Evolutionary conservation across 768 basidiomycete genomes (phyloP), one percentile per base, ranked within the genome.

Genomic region (Clitopilus passeckerianus): DNA sequence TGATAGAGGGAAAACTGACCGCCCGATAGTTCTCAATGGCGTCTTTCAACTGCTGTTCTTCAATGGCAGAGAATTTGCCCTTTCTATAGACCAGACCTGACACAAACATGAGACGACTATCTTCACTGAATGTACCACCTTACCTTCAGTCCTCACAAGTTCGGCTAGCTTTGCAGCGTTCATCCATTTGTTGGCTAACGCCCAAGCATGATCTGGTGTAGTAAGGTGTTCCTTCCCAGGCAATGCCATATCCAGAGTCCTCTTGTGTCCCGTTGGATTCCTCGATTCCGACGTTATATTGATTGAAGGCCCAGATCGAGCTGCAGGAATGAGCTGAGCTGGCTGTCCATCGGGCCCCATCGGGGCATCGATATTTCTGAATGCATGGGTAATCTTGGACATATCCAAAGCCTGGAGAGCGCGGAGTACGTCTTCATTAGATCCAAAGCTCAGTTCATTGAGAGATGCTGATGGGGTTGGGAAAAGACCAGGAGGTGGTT

Each of bases 51-150:
- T 86, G 86, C 23, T 84, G 79, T 59, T 86, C 88, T 66, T 94
- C 91, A 43, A 85, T 85, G 0, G 86, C 83, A 23, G 90, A 91
- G 66, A 94, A 94, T 67, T 91, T 93, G 14, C 91, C 91, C 71
- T 92, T 92, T 74, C 88, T 92, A 70, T 91, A 93, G 1, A 90
- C 81, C n/a, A 93, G 81, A 33, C 90, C 91, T 93, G 59, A 60
- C 50, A 1, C 41, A 37, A 23, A 50, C 57, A 62, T 60, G 14
- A 53, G 58, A 30, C 35, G 56, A 24, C 20, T 20, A 34, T 37
- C 12, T 23, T 34, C 15, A 20, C 24, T 34, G 53, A 33, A 22
- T 50, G 50, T 18, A 34, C 46, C 10, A 16, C 30, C 59, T 10
- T 59, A 89, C 91, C 91, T 76, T 90, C 80, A 23, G 78, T 82